Conservation (phyloP, 331 rosid genomes). For the Prunus yedoensis region DNA sequence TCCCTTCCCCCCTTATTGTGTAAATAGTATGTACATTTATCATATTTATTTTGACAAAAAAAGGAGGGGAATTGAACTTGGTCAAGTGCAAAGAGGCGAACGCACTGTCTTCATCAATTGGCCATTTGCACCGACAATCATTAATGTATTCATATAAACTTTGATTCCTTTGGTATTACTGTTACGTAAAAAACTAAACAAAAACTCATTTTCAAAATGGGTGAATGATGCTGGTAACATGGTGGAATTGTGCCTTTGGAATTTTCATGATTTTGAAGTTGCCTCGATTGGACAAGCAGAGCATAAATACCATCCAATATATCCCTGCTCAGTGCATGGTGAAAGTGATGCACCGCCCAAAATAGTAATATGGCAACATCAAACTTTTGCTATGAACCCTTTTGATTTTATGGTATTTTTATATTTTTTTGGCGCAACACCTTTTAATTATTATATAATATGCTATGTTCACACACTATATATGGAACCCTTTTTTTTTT, state of each 20-base stretch:
- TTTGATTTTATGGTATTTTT: conserved; percentile 27
- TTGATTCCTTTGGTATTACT: no score
- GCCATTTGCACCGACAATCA: no score
- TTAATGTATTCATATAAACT: no score
- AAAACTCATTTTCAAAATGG: neutral
- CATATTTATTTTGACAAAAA: no score
- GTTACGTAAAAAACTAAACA: no score
- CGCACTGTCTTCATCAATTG: no score
- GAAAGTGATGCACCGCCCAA: conserved; percentile 69
- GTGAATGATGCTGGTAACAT: conserved; percentile 9
- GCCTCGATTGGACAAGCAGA: conserved; percentile 53
- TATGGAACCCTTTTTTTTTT: conserved; percentile 2
- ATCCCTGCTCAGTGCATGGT: conserved; percentile 36
- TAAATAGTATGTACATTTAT: no score
- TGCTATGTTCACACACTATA: conserved; percentile 24
- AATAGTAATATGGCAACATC: conserved; percentile 57
- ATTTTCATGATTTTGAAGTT: conserved; percentile 45
- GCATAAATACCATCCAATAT: conserved; percentile 60
- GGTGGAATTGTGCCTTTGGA: conserved; percentile 24
- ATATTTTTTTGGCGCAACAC: neutral
- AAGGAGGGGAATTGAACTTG: no score
- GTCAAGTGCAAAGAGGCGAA: no score
- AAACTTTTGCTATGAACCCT: conserved; percentile 39
- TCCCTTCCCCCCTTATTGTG: no score
- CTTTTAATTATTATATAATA: conserved; percentile 8